Evolutionary conservation across 352 stramenopile species (phyloP).

Genomic region (Phytophthora boehmeriae): DNA sequence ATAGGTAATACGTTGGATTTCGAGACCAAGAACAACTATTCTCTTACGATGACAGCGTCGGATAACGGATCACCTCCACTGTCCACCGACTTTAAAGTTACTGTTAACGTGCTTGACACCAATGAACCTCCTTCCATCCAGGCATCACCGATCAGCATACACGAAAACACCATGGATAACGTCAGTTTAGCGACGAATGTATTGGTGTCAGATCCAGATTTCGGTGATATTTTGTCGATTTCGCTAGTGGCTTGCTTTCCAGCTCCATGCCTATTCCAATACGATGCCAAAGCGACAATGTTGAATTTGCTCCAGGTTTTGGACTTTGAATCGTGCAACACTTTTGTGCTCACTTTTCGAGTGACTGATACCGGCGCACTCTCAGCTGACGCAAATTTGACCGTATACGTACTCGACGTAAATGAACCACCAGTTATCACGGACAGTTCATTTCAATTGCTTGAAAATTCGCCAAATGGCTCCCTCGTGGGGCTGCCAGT

Average conservation of each 20-base stretch:
- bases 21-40: slow-evolving; percentile 21
- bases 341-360: slow-evolving; percentile 28
- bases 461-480: slow-evolving; percentile 40
- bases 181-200: slow-evolving; percentile 12
- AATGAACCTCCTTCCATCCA: slow-evolving; percentile 27
- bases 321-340: slow-evolving; percentile 27
- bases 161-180: slow-evolving; percentile 12
- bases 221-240: slow-evolving; percentile 7
- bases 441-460: slow-evolving; percentile 22
- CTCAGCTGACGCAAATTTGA: slow-evolving; percentile 29
- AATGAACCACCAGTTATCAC: slow-evolving; percentile 54
- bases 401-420: slow-evolving; percentile 47
- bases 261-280: slow-evolving; percentile 18
- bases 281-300: not conserved
- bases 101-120: slow-evolving; percentile 20
- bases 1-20: slow-evolving; percentile 26
- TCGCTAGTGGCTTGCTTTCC: slow-evolving; percentile 14
- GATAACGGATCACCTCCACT: slow-evolving; percentile 25
- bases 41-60: slow-evolving; percentile 5
- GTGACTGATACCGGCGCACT: slow-evolving; percentile 39
- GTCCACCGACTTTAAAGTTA: slow-evolving; percentile 17
- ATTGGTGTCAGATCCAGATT: slow-evolving; percentile 18
- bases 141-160: slow-evolving; percentile 16
- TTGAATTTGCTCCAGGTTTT: slow-evolving; percentile 12
- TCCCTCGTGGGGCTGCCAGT: slow-evolving; percentile 21